Evolutionary conservation across 495 filamentous ascomycete species (phyloP).

Genomic region (Pyronema domesticum): DNA sequence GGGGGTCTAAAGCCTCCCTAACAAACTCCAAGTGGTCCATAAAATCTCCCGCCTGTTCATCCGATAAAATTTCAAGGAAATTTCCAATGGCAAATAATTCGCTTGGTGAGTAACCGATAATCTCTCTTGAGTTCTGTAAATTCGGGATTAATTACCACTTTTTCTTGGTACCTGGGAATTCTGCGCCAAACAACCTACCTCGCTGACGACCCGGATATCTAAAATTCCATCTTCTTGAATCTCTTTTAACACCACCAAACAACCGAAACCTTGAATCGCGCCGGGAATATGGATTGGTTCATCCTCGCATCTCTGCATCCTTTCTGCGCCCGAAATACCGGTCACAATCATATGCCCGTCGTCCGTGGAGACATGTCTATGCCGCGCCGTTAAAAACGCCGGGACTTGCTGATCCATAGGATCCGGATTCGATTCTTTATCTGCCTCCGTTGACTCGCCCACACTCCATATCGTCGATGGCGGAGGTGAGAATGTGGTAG

Average conservation of each 20-base stretch:
- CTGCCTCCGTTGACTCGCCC: background rate
- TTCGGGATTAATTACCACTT: background rate
- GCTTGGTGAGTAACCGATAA: constrained; percentile 65
- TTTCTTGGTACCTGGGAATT: background rate
- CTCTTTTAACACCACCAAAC: constrained; percentile 61
- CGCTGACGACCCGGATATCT: constrained; percentile 61
- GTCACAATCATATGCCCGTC: constrained; percentile 76
- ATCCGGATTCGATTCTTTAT: constrained; percentile 4
- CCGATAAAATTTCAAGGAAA: constrained; percentile 63
- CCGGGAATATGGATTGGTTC: constrained; percentile 87
- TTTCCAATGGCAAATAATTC: constrained; percentile 56
- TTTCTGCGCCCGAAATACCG: constrained; percentile 41
- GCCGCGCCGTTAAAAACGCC: constrained; percentile 43
- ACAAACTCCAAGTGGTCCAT: constrained; percentile 81
- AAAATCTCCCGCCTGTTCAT: constrained; percentile 67
- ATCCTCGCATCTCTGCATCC: constrained; percentile 68
- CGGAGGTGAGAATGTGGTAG: background rate
- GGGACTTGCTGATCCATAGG: background rate
- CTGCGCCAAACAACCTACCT: constrained; percentile 26
- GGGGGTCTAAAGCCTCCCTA: constrained; percentile 50
- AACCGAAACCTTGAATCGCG: constrained; percentile 72
- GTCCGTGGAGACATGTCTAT: constrained; percentile 61
- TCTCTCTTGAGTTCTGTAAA: constrained; percentile 44
- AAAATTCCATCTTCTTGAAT: constrained; percentile 43
- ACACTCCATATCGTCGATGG: background rate